Base-by-base conservation (phyloP, 768 basidiomycete genomes). In the Mycena alexandri region DNA sequence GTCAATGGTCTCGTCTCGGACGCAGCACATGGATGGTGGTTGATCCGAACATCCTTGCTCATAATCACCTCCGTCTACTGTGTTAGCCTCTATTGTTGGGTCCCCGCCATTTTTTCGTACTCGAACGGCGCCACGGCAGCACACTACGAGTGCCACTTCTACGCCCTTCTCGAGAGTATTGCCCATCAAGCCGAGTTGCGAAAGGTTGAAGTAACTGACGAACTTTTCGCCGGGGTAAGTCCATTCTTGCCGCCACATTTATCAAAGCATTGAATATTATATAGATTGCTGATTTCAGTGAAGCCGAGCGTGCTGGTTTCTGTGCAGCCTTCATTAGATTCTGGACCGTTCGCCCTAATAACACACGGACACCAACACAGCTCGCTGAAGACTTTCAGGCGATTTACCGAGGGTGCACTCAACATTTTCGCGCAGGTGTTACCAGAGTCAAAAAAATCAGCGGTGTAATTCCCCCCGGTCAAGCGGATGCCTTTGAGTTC, bases 391-490 rank as follows among this genome's bases (percentile, higher is more conserved):
- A 5, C 38, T 33, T 24, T 41, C n/a, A 34, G 21, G 36, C 54
- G n/a, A 33, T 55, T 24, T 42, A 36, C 13, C 33, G n/a, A 24
- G 58, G 58, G 1, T 59, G 47, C 14, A 12, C 34, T 3, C 33
- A 59, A 10, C 58, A 59, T 25, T 59, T 48, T 19, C 58, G 58
- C 9, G n/a, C n/a, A n/a, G n/a, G n/a, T n/a, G n/a, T n/a, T n/a
- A n/a, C n/a, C n/a, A n/a, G n/a, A n/a, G n/a, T 59, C 13, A 48
- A 48, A 17, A 59, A 24, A 21, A 59, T 59, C 46, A 59, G 58
- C 22, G 58, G 34, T 9, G 47, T 59, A 0, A 34, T 59, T n/a
- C 46, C n/a, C 5, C 58, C 58, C 3, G 47, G 12, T 24, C 33
- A 48, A 24, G 34, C 34, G 4, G 58, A 48, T 1, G 36, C 36